phyloP scores from a whole-genome alignment of 192 early-diverging fungal species.

The Backusella luteola region DNA sequence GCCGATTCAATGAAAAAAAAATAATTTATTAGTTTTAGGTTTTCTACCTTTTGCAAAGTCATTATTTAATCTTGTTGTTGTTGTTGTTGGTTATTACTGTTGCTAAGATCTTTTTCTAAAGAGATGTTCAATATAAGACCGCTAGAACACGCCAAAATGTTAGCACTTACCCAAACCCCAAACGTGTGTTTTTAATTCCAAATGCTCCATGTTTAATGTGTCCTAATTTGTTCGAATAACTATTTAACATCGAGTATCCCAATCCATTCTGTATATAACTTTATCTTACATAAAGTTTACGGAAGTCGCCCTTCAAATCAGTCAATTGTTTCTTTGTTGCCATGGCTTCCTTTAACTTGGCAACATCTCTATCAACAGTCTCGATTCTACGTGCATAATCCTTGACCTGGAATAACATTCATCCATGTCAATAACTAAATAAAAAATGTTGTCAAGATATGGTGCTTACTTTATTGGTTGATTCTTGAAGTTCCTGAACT shows the following conservation, averaged over 20 bases:
- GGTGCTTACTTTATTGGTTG: constrained; percentile 65
- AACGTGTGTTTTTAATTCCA: constrained; percentile 83
- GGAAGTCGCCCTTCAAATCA: constrained; percentile 48
- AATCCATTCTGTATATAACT: background rate
- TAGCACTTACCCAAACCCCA: constrained; percentile 62
- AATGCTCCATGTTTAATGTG: constrained; percentile 71
- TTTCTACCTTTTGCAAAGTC: background rate
- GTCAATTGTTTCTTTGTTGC: constrained; percentile 61
- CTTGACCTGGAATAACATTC: constrained; percentile 43
- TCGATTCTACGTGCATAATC: constrained; percentile 82
- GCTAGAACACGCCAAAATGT: background rate
- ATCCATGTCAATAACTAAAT: background rate
- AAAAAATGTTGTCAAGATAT: background rate
- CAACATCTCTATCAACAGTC: constrained; percentile 64
- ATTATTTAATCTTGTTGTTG: too few relatives aligned
- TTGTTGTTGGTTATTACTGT: background rate
- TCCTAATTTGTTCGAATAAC: constrained; percentile 44
- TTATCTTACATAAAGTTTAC: constrained; percentile 50
- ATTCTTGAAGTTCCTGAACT: constrained; percentile 77
- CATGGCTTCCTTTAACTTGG: constrained; percentile 47
- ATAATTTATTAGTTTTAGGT: background rate
- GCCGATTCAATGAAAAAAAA: constrained; percentile 3
- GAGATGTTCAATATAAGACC: background rate
- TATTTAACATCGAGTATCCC: constrained; percentile 3
- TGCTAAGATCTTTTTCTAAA: constrained; percentile 8